A percentile compares a stretch with the other conserved stretches of the same genome.
Conservation (phyloP, 352 stramenopile species). For the Blastocystis sp. region DNA sequence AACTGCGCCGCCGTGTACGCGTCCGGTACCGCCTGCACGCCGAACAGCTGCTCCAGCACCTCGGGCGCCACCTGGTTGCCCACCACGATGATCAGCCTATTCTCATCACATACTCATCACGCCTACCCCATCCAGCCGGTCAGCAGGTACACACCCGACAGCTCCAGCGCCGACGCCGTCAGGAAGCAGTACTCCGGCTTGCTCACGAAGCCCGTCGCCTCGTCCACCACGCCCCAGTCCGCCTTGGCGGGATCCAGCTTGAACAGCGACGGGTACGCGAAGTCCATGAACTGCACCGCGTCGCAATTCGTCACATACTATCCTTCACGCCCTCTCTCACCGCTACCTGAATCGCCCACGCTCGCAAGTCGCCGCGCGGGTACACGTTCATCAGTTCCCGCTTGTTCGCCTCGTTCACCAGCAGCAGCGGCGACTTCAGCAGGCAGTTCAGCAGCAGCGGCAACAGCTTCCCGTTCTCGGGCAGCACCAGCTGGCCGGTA, state of each 20-base stretch:
- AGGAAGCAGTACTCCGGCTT: conserved; percentile 57
- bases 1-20: neutral
- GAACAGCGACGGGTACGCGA: conserved; percentile 53
- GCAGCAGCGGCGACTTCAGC: conserved; percentile 37
- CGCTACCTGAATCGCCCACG: conserved; percentile 56
- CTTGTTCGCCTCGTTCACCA: conserved; percentile 30
- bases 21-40: neutral
- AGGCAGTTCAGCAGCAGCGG: conserved; percentile 50
- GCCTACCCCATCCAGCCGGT: conserved; percentile 17
- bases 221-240: conserved; percentile 9
- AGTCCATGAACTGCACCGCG: conserved; percentile 29
- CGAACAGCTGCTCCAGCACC: conserved; percentile 48
- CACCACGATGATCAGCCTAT: conserved; percentile 49
- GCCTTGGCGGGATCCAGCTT: conserved; percentile 30
- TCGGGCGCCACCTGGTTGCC: conserved; percentile 41
- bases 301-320: conserved; percentile 15
- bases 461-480: conserved; percentile 57
- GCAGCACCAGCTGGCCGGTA: conserved; percentile 57
- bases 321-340: neutral
- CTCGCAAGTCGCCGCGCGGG: conserved; percentile 47
- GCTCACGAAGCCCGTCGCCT: conserved; percentile 12
- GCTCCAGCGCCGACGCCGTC: conserved; percentile 18
- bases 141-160: conserved; percentile 22
- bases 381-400: neutral
- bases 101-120: neutral